Evolutionary conservation across 768 basidiomycete species (phyloP), one percentile per base, ranked within the genome.

Genomic region (Psilocybe cyanescens): DNA sequence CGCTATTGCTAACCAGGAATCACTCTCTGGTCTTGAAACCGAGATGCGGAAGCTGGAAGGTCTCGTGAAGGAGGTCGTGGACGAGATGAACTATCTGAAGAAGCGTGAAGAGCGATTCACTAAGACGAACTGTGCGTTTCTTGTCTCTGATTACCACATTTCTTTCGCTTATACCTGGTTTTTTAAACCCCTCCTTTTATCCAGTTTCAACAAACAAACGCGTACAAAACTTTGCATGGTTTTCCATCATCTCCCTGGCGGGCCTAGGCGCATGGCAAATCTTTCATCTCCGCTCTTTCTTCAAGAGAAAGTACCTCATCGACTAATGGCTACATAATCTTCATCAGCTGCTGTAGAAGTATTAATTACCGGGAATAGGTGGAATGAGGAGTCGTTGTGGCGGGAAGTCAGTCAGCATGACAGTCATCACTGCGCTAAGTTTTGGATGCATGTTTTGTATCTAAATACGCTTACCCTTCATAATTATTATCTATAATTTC

Each of bases 21-120:
- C 94, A 0, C 81, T 99, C 0, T 97, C 95, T 4, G 92, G 91
- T 0, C 85, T 99, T 17, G 97, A 99, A 77, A 96, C 94, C 0
- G 97, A 99, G 75, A 98, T 99, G 96, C 87, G 96, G 44, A 99
- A 99, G 71, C 82, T 99, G 2, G 97, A 99, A 74, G 96, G 94
- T 0, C 75, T 98, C 16, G 91, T 95, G 37, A 94, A 95, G 73
- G 97, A 99, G 78, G 88, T 99, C 54, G 87, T 91, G 12, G 96
- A 98, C 68, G 97, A 99, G 76, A 81, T 98, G 80, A 85, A 85
- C 7, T 99, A 97, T 76, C 84, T 99, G 62, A 94, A 95, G 78
- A 77, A 79, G 67, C 83, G 97, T n/a, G 97, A 99, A 74, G 89
- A 91, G 67, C 82, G 84, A 49, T 98, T 99, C 79, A 82, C 92